A percentile compares a stretch with the other conserved stretches of the same genome.
These are phyloP conservation scores for Gaeumannomyces sp. DNA, from an alignment of 2,329 filamentous ascomycete genomes.

Conservation along the genomic window DNA sequence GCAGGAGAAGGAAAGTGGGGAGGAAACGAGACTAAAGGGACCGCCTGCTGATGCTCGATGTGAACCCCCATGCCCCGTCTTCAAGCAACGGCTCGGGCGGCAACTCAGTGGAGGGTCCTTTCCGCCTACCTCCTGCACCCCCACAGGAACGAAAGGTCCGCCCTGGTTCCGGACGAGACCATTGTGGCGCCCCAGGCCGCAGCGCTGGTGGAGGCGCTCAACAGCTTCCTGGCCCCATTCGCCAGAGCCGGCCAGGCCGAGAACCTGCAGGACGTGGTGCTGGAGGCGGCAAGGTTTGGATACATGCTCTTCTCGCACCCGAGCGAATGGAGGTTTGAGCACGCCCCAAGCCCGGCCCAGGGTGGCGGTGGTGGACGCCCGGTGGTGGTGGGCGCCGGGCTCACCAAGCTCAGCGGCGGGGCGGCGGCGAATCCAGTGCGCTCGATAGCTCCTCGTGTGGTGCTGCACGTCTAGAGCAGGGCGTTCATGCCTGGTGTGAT, in stretches of 20 bases:
- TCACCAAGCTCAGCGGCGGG: no score
- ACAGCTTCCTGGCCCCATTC: background rate
- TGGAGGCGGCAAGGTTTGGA: background rate
- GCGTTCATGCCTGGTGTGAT: no score
- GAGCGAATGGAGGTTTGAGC: conserved; percentile 2
- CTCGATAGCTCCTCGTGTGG: no score
- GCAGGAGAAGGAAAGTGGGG: no score
- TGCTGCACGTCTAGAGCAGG: no score
- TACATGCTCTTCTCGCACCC: background rate
- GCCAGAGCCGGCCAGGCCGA: background rate
- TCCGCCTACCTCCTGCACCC: background rate
- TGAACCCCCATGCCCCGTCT: no score
- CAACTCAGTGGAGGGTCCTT: background rate
- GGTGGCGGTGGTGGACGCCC: no score
- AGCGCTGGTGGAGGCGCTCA: background rate
- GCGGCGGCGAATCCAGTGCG: no score
- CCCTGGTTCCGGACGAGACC: background rate
- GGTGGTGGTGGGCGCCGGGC: no score
- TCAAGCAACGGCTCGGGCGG: background rate
- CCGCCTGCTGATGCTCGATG: no score
- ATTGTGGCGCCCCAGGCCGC: background rate
- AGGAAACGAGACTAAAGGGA: no score
- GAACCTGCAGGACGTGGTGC: background rate
- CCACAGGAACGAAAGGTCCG: background rate
- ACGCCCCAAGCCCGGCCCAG: no score